A percentile compares a stretch with the other conserved stretches of the same genome.
Evolutionary conservation across 352 stramenopile genomes (phyloP).

Genomic region (Phytophthora sansomeana): DNA sequence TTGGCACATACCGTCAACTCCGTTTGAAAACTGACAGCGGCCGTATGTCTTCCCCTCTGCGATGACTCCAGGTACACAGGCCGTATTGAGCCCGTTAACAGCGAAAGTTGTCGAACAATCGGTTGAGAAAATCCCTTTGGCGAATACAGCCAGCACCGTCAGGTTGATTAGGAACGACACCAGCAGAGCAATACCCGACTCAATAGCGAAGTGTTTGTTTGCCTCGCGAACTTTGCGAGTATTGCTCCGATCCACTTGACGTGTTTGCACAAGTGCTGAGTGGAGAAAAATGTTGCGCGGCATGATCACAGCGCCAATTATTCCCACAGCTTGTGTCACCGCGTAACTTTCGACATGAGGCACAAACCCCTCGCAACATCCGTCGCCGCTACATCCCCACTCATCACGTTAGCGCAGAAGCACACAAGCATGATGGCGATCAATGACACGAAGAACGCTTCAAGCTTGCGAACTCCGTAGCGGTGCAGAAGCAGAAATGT

Average conservation of each 20-base stretch:
- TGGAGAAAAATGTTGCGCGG: constrained; percentile 97
- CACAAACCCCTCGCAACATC: constrained; percentile 88
- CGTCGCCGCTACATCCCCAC: constrained; percentile 64
- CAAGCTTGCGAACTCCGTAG: constrained; percentile 94
- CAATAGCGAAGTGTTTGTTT: constrained; percentile 96
- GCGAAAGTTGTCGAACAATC: constrained; percentile 71
- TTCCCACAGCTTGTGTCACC: constrained; percentile 89
- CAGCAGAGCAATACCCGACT: constrained; percentile 92
- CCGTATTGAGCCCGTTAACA: constrained; percentile 60
- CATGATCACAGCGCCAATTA: constrained; percentile 97
- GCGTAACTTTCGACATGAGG: constrained; percentile 78
- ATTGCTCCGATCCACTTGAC: constrained; percentile 62
- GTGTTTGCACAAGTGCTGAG: constrained; percentile 89
- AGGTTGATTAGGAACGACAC: constrained; percentile 97
- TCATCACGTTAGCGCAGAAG: constrained; percentile 92
- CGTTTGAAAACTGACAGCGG: constrained; percentile 62
- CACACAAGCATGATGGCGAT: constrained; percentile 95
- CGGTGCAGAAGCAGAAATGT: constrained; percentile 94
- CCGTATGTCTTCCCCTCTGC: constrained; percentile 63
- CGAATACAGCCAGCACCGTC: constrained; percentile 92
- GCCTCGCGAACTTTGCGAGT: constrained; percentile 77
- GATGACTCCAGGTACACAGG: constrained; percentile 69
- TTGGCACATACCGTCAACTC: constrained; percentile 75
- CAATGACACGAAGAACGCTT: constrained; percentile 93
- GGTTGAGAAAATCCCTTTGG: constrained; percentile 92